Evolutionary conservation across 352 stramenopile genomes (phyloP), one percentile per base, ranked within the genome.

Genomic region (Globisporangium echinulatum): DNA sequence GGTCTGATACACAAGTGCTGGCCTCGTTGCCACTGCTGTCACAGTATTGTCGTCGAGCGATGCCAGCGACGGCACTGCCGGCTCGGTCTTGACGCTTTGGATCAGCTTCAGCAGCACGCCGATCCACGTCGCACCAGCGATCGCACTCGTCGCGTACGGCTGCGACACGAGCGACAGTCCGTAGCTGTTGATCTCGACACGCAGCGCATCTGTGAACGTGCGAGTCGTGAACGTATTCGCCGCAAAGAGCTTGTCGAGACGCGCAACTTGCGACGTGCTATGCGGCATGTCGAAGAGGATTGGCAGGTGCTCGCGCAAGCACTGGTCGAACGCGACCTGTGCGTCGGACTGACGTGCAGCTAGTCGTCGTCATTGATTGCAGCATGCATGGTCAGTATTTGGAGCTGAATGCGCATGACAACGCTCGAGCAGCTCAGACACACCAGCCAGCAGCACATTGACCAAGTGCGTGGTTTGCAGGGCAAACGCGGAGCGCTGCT

Each of bases 51-150:
- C 25, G 25, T 33, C 25, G 25, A 33, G 25, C 25, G 25, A 33
- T 33, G 25, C 25, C 40, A 13, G 7, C 40, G 40, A 44, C 40
- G 40, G 40, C 40, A 44, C 7, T 13, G 25, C 10, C 39, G 51
- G 15, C 39, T 64, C 49, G 4, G 60, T 46, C 49, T 80, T 79
- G 14, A 87, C 58, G 25, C 36, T 52, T 38, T 84, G 76, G 46
- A 88, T 74, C 52, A 92, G 49, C 49, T 82, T 85, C 9, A 78
- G 37, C 19, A 90, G 48, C 42, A 87, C 56, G 3, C 75, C 74
- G 51, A 76, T 59, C 82, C 82, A 92, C 36, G 66, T 85, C 0
- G 76, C 59, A 1, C 73, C 78, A 52, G 54, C 59, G 11, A 73
- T 60, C 13, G 63, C 56, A 4, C 46, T 61, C 37, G 51, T 67